These are phyloP conservation scores for Trichosporon ovoides DNA, from an alignment of 1,284 basidiomycete genomes.

Conservation along the genomic window DNA sequence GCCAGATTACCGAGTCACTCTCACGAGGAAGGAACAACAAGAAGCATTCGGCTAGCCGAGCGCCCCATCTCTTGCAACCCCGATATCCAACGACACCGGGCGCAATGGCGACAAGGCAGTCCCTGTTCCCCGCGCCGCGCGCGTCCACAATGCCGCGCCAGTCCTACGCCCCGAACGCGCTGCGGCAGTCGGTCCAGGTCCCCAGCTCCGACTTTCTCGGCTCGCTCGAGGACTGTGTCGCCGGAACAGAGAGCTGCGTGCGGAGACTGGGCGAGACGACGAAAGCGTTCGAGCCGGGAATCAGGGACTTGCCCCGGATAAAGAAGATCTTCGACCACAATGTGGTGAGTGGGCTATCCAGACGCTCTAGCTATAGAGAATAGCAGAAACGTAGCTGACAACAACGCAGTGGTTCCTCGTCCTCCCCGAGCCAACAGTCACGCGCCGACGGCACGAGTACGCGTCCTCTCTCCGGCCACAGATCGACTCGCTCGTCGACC, in stretches of 20 bases:
- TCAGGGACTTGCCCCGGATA: slow-evolving; percentile 39
- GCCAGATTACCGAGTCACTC: too few relatives aligned
- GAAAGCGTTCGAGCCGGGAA: slow-evolving; percentile 25
- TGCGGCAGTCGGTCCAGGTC: neutral
- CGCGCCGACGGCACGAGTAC: slow-evolving; percentile 35
- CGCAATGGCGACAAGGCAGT: neutral
- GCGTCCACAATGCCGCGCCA: slow-evolving; percentile 1
- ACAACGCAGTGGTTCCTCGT: slow-evolving; percentile 42
- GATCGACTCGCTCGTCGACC: slow-evolving; percentile 40
- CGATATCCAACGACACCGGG: too few relatives aligned
- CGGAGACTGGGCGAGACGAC: neutral
- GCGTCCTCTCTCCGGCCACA: slow-evolving; percentile 41
- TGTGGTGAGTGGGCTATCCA: slow-evolving; percentile 39
- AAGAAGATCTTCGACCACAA: slow-evolving; percentile 38
- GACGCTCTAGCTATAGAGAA: too few relatives aligned
- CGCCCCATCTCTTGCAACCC: too few relatives aligned
- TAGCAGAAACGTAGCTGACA: too few relatives aligned
- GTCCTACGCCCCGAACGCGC: slow-evolving; percentile 3
- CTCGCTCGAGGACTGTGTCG: slow-evolving; percentile 42
- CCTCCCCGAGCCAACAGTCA: slow-evolving; percentile 38
- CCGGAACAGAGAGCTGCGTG: slow-evolving; percentile 38
- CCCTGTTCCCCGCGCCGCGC: neutral
- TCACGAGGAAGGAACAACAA: too few relatives aligned
- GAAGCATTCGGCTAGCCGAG: too few relatives aligned
- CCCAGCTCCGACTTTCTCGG: neutral